phyloP scores from a whole-genome alignment of 441 rosid genomes.

The Kokia cookei region DNA sequence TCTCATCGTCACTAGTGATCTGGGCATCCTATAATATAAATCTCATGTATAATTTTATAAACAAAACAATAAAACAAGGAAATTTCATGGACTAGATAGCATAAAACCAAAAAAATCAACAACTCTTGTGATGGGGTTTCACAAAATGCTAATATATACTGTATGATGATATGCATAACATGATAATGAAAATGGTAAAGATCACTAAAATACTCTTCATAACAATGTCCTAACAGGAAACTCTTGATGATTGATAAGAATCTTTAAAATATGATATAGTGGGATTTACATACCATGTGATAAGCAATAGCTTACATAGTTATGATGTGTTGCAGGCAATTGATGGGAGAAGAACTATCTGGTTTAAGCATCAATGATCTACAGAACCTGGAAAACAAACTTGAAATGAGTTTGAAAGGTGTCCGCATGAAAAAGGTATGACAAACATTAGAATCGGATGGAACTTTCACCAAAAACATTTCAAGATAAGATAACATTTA shows the following conservation, averaged over 20 bases:
- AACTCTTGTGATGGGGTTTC: background rate
- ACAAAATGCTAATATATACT: background rate
- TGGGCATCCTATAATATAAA: background rate
- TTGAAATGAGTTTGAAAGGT: slow-evolving; percentile 67
- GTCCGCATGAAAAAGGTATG: slow-evolving; percentile 67
- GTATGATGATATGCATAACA: background rate
- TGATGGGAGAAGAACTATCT: slow-evolving; percentile 85
- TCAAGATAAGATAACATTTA: background rate
- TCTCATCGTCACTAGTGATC: background rate
- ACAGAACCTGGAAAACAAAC: slow-evolving; percentile 70
- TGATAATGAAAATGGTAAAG: background rate
- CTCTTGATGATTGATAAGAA: background rate
- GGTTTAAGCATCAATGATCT: slow-evolving; percentile 57
- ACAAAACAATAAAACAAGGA: background rate
- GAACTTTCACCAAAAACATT: background rate
- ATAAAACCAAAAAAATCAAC: background rate
- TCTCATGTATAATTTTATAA: background rate
- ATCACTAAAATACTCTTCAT: background rate
- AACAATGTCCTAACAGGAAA: background rate
- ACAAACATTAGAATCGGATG: background rate
- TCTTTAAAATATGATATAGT: background rate
- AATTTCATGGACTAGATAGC: background rate
- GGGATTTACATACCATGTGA: background rate
- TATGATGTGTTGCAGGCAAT: slow-evolving; percentile 37
- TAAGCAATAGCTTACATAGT: background rate